Percentiles rank a stretch among this genome's conserved stretches.
Evolutionary conservation across 176 grass and related monocot species (phyloP).

Genomic region (Triticum timopheevii): DNA sequence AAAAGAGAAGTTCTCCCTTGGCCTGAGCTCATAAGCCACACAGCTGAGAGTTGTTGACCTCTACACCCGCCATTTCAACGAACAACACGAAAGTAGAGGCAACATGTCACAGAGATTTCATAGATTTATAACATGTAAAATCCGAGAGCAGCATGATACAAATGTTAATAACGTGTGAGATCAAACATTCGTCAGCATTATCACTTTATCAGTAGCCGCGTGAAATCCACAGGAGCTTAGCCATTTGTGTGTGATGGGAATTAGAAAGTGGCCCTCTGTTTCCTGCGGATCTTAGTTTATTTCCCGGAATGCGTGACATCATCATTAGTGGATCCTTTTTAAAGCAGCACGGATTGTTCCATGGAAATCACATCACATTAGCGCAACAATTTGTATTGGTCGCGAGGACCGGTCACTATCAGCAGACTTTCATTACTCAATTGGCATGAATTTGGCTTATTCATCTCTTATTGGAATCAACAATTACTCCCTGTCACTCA

Average conservation of each 20-base stretch:
- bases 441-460: background rate
- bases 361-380: constrained; percentile 30
- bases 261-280: constrained; percentile 14
- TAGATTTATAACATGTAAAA: background rate
- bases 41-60: background rate
- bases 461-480: background rate
- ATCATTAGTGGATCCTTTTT: background rate
- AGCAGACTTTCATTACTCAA: background rate
- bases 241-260: background rate
- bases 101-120: background rate
- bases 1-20: background rate
- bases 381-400: background rate
- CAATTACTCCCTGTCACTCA: background rate
- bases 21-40: background rate
- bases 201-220: background rate
- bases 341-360: background rate
- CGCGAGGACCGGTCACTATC: background rate
- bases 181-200: background rate
- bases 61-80: constrained; percentile 19
- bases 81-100: background rate
- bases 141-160: background rate
- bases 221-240: background rate
- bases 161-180: background rate
- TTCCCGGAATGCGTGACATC: background rate
- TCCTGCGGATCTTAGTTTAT: background rate